Evolutionary conservation across 2,329 filamentous ascomycete genomes (phyloP), one percentile per base, ranked within the genome.

Genomic region (Grosmannia penicillata): DNA sequence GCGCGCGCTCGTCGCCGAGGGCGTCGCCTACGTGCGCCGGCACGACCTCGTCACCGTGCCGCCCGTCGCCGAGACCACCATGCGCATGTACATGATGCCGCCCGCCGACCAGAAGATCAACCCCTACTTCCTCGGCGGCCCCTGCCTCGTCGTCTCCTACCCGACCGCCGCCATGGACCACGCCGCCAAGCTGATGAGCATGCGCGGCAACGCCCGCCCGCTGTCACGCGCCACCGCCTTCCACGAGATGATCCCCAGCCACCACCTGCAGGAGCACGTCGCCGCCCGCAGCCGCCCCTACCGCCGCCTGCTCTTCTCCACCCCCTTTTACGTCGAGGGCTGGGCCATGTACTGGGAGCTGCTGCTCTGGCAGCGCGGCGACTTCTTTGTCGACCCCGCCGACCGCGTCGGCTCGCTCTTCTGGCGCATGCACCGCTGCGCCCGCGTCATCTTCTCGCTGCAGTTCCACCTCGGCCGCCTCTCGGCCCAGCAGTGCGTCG

Each of bases 261-360:
- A 75, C 43, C 61, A 70, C 37, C 55, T 74, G 22, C 71, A 75
- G 48, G 51, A 65, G 14, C 63, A 66, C 51, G 58, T 67, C 48
- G 63, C 60, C 14, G 51, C 56, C 13, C 60, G 71, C 7, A 24
- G 25, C 32, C 51, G 62, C 42, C 60, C 59, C 15, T 59, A 62
- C 3, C 68, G 75, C 50, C 62, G 71, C 6, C 50, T 52, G 17
- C 47, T 74, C 7, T 75, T 75, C 50, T 52, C 56, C 23, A 75
- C 71, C 1, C 68, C 70, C 0, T 75, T 76, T 48, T 74, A 63
- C 55, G 63, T 71, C 27, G 72, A 76, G 50, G 72, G 72, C 15
- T 75, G 71, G 70, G 66, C 71, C 9, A 61, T 74, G 45, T 76
- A 76, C 49, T 75, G 71, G 71, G 72, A 76, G 53, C 57, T 74